Percentiles rank a stretch among this genome's conserved stretches.
These are phyloP conservation scores for Xylaria telfairii DNA, from an alignment of 495 filamentous ascomycete species.

Conservation along the genomic window DNA sequence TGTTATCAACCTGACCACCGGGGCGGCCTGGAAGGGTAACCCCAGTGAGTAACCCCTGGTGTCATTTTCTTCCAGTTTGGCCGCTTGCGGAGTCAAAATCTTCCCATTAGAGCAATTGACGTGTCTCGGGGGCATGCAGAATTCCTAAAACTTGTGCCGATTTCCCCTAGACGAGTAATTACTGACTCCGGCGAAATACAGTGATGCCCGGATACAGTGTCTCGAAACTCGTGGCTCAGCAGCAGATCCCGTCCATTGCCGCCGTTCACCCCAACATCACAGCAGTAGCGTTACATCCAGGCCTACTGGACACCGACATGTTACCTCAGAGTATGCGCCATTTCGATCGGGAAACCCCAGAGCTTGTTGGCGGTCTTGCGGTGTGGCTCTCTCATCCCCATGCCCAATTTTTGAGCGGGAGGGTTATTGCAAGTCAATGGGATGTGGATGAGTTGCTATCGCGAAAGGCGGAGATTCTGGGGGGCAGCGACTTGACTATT, in stretches of 20 bases:
- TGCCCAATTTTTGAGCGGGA: constrained; percentile 49
- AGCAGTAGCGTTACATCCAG: constrained; percentile 46
- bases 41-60: too few relatives aligned
- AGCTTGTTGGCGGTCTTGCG: constrained; percentile 45
- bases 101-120: too few relatives aligned
- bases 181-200: too few relatives aligned
- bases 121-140: too few relatives aligned
- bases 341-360: constrained; percentile 43
- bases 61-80: too few relatives aligned
- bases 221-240: constrained; percentile 45
- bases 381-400: constrained; percentile 49
- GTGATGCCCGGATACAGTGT: constrained; percentile 46
- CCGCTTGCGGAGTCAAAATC: too few relatives aligned
- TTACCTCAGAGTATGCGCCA: constrained; percentile 7
- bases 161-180: too few relatives aligned
- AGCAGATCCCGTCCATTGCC: constrained; percentile 41
- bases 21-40: constrained; percentile 34
- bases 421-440: constrained; percentile 52
- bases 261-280: constrained; percentile 48
- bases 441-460: constrained; percentile 51
- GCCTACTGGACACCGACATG: constrained; percentile 48
- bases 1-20: constrained; percentile 50
- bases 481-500: constrained; percentile 40
- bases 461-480: constrained; percentile 50
- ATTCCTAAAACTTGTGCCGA: too few relatives aligned